Evolutionary conservation across 176 grass and related monocot genomes (phyloP), one percentile per base, ranked within the genome.

Genomic region (Lolium multiflorum): DNA sequence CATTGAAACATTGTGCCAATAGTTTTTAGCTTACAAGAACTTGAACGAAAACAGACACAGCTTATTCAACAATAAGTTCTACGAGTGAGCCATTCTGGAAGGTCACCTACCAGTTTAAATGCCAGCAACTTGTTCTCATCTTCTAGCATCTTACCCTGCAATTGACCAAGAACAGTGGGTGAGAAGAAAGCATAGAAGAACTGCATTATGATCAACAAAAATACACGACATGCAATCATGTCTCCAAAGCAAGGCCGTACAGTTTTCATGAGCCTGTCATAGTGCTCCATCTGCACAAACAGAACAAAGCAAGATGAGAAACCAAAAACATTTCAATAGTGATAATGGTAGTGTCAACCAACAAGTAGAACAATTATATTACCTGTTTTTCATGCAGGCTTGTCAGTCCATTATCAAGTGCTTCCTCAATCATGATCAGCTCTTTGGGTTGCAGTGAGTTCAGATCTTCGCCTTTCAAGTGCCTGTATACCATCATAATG

Each of bases 381-480:
- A 79, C 97, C 92, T 89, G 85, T 51, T 89, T 89, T 6, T 92
- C 90, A 20, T 93, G 77, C 68, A 93, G 83, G 35, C 60, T 82
- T 0, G 83, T 89, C 37, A 94, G 41, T 18, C 97, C 97, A 81
- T 90, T 92, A 80, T 99, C 82, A 48, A 99, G 92, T 22, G 92
- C 92, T 50, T 94, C 90, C 83, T 96, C 97, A 48, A 93, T 99
- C 55, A 89, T 88, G 86, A 99, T 96, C 74, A 99, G 39, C 49
- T 99, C 97, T 83, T 86, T 92, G 44, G 97, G 90, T 55, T 94
- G 87, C 80, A 99, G 92, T 6, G 94, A 96, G 69, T 96, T 99
- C 44, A 99, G 38, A 90, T 99, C 97, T 83, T 98, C 93, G 31
- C 96, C 96, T 73, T 93, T 98, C 79, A 98, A 81, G 83, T 98